A percentile compares a stretch with the other conserved stretches of the same genome.
Evolutionary conservation across 129 eudicot species (phyloP).

Genomic region (Ambrosia trifida): DNA sequence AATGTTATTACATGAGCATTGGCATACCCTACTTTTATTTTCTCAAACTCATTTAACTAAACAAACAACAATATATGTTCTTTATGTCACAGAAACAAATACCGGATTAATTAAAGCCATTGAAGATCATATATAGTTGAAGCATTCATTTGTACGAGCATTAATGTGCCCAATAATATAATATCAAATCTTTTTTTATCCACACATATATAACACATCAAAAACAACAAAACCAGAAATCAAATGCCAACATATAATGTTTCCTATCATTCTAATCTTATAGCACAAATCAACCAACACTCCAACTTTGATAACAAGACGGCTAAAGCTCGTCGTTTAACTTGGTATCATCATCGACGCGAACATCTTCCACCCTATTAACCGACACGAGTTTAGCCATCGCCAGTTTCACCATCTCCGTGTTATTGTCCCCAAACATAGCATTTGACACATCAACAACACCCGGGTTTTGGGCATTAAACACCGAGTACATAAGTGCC

Average conservation of each 20-base stretch:
- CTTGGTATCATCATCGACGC: slow-evolving; percentile 11
- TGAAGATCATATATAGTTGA: not conserved
- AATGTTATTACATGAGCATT: too few species aligned
- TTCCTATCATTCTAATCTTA: not conserved
- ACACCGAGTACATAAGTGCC: slow-evolving; percentile 59
- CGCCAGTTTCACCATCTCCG: slow-evolving; percentile 36
- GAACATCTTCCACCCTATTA: slow-evolving; percentile 35
- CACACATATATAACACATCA: slow-evolving; percentile 6
- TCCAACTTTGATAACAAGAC: not conserved
- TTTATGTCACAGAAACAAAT: too few species aligned
- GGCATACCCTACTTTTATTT: too few species aligned
- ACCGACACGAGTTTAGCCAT: slow-evolving; percentile 39
- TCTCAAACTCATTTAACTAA: too few species aligned
- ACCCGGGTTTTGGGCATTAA: slow-evolving; percentile 83
- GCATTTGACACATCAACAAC: slow-evolving; percentile 54
- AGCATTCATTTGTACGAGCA: not conserved
- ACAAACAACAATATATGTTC: too few species aligned
- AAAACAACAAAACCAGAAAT: slow-evolving; percentile 3
- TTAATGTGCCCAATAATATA: slow-evolving; percentile 8
- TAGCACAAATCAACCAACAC: not conserved
- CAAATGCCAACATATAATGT: not conserved
- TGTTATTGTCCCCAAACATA: slow-evolving; percentile 35
- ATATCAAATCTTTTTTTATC: not conserved
- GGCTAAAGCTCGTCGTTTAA: slow-evolving; percentile 29
- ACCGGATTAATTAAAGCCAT: not conserved